Evolutionary conservation across 2,329 filamentous ascomycete species (phyloP).

Genomic region (Epicoccum nigrum): DNA sequence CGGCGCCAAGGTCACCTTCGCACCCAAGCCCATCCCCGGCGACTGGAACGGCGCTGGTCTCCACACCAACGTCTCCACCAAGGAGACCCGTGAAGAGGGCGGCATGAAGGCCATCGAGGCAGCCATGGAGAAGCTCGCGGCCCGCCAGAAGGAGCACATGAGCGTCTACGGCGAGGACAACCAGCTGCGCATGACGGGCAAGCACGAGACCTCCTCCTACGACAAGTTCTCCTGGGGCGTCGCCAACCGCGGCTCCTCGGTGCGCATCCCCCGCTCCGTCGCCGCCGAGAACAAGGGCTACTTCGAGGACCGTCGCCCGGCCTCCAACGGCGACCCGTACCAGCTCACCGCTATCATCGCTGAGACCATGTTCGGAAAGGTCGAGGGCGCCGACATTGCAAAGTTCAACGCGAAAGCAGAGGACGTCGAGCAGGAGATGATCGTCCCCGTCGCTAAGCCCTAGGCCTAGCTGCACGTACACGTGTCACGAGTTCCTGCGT

Average conservation of each 20-base stretch:
- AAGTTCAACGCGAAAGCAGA: constrained; percentile 47
- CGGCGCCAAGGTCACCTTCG: constrained; percentile 91
- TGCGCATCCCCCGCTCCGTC: constrained; percentile 86
- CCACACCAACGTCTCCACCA: constrained; percentile 91
- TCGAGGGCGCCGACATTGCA: constrained; percentile 56
- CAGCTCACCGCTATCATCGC: constrained; percentile 82
- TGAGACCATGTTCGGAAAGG: constrained; percentile 66
- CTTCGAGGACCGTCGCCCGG: constrained; percentile 74
- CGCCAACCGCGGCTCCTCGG: constrained; percentile 92
- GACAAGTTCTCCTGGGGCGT: constrained; percentile 94
- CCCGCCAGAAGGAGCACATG: constrained; percentile 66
- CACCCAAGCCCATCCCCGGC: constrained; percentile 93
- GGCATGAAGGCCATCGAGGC: constrained; percentile 93
- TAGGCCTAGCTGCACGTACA: too few relatives aligned
- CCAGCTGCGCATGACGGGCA: constrained; percentile 88
- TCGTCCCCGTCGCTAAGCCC: constrained; percentile 36
- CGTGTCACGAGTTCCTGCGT: constrained; percentile 5
- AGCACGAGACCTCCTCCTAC: constrained; percentile 91
- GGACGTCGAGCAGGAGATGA: constrained; percentile 44
- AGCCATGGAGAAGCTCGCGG: constrained; percentile 66
- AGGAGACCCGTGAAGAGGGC: constrained; percentile 85
- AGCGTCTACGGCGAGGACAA: constrained; percentile 96
- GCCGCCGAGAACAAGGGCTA: constrained; percentile 91
- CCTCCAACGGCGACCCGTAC: constrained; percentile 87
- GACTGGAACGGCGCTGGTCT: constrained; percentile 98